Conservation (phyloP, 371 early-diverging fungal genomes). For the Nematocida sp. region DNA sequence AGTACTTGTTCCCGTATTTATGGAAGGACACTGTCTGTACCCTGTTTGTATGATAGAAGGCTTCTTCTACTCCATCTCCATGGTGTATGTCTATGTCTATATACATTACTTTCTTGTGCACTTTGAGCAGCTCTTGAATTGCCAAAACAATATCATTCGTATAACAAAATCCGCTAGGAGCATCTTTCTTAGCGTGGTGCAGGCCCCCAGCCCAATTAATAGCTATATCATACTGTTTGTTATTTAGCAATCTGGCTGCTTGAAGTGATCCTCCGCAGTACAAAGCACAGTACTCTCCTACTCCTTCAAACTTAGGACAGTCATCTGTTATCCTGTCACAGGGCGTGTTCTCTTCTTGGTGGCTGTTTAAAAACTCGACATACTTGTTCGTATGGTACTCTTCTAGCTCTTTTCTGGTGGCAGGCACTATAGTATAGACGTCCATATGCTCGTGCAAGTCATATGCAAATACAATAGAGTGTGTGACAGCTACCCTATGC, state of each 20-base stretch:
- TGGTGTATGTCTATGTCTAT: slow-evolving; percentile 98
- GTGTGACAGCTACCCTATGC: slow-evolving; percentile 62
- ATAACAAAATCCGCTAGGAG: slow-evolving; percentile 96
- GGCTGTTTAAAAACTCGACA: slow-evolving; percentile 11
- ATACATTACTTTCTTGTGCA: slow-evolving; percentile 87
- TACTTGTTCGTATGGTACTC: slow-evolving; percentile 52
- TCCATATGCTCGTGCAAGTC: slow-evolving; percentile 63
- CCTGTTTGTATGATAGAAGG: slow-evolving; percentile 93
- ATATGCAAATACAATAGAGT: slow-evolving; percentile 64
- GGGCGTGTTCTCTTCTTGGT: background rate
- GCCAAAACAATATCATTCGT: slow-evolving; percentile 95
- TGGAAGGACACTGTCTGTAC: slow-evolving; percentile 97
- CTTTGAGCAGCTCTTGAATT: slow-evolving; percentile 82
- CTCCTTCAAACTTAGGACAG: slow-evolving; percentile 69
- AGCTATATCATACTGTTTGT: slow-evolving; percentile 79
- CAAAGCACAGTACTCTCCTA: slow-evolving; percentile 65
- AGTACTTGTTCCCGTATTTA: slow-evolving; percentile 82
- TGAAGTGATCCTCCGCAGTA: slow-evolving; percentile 54
- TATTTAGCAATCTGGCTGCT: slow-evolving; percentile 79
- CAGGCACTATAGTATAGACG: slow-evolving; percentile 66
- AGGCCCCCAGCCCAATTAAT: slow-evolving; percentile 97
- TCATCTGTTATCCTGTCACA: slow-evolving; percentile 65
- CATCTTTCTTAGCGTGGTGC: slow-evolving; percentile 90
- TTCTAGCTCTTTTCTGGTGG: slow-evolving; percentile 34
- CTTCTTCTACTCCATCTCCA: slow-evolving; percentile 96